Conservation (phyloP, 2,329 filamentous ascomycete species). For the Scedosporium aurantiacum region DNA sequence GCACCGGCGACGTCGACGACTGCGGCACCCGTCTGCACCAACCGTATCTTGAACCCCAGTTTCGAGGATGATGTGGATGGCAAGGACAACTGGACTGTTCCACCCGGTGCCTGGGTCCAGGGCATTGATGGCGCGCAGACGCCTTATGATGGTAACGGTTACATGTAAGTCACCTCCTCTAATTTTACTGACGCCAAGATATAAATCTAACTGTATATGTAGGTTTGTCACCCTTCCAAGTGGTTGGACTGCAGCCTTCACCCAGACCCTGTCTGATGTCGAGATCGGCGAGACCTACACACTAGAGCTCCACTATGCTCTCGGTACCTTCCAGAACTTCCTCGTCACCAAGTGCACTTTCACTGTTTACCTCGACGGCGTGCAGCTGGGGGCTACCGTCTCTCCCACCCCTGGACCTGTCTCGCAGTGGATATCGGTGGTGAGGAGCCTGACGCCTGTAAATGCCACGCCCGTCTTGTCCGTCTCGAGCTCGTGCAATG, state of each 20-base stretch:
- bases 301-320: background rate
- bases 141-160: background rate
- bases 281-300: background rate
- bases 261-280: background rate
- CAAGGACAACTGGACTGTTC: background rate
- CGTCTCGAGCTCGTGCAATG: background rate
- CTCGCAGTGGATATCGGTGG: background rate
- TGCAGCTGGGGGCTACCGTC: background rate
- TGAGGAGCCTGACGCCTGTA: background rate
- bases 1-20: background rate
- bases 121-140: background rate
- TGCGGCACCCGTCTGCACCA: background rate
- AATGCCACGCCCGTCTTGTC: background rate
- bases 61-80: background rate
- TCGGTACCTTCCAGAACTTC: background rate
- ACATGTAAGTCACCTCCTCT: background rate
- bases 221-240: conserved; percentile 1
- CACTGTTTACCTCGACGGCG: background rate
- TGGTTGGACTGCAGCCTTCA: background rate
- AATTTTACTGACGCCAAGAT: background rate
- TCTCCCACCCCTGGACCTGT: background rate
- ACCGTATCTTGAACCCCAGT: conserved; percentile 1
- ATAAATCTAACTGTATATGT: background rate
- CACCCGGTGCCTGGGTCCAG: background rate
- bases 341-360: background rate